Percentiles rank a stretch among this genome's conserved stretches.
These are phyloP conservation scores for Cladosporium velox DNA, from an alignment of 2,329 filamentous ascomycete species.

Conservation along the genomic window DNA sequence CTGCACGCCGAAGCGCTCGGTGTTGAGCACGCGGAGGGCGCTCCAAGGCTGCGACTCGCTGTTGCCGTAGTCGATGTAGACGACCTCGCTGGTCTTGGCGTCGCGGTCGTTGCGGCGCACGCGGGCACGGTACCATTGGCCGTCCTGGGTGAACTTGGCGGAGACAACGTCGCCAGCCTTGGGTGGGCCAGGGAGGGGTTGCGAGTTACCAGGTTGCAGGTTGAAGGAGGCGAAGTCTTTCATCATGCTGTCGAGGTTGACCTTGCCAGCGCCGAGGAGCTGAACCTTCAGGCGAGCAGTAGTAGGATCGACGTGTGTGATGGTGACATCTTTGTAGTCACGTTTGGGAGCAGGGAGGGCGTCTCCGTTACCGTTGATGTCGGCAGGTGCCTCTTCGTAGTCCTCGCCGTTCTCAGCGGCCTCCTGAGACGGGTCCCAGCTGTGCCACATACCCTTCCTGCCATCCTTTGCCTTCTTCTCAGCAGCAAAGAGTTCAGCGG, in stretches of 20 bases:
- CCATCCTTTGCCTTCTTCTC: conserved; percentile 88
- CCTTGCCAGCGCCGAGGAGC: conserved; percentile 82
- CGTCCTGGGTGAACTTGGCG: conserved; percentile 85
- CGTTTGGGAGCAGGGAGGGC: conserved; percentile 63
- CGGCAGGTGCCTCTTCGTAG: conserved; percentile 48
- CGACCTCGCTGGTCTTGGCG: conserved; percentile 82
- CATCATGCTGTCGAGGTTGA: conserved; percentile 85
- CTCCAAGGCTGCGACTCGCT: conserved; percentile 85
- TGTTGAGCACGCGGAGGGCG: conserved; percentile 75
- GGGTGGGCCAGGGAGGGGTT: conserved; percentile 70
- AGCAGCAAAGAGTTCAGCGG: conserved; percentile 80
- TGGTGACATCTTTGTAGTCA: conserved; percentile 91
- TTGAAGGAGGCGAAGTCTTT: conserved; percentile 89
- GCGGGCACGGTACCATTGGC: conserved; percentile 91
- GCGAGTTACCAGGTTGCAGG: conserved; percentile 76
- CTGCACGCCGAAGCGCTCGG: conserved; percentile 74
- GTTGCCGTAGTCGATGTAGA: conserved; percentile 97
- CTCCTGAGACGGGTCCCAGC: conserved; percentile 91
- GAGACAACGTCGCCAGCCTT: conserved; percentile 91
- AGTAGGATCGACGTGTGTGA: conserved; percentile 81
- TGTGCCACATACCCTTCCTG: conserved; percentile 85
- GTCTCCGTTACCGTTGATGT: conserved; percentile 54
- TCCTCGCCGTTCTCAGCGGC: conserved; percentile 54
- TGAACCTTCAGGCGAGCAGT: conserved; percentile 87
- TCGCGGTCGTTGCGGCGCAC: conserved; percentile 91